Conservation (phyloP, 805 yeast species). For the Myxozyma vanderwaltii region DNA sequence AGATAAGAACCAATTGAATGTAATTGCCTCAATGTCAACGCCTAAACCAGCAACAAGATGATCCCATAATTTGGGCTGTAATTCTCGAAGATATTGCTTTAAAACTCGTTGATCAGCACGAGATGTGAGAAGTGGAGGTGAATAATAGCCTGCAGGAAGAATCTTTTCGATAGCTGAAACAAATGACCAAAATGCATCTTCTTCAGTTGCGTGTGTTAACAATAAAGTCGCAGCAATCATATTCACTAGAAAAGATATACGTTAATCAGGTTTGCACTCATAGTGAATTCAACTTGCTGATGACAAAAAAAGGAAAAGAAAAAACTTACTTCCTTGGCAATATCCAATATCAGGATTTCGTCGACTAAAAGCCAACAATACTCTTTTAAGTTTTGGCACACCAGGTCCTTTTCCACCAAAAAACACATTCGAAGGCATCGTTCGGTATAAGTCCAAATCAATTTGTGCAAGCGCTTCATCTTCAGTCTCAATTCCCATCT, state of each 20-base stretch:
- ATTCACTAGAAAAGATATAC: constrained; percentile 53
- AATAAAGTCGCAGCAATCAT: constrained; percentile 57
- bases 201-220: constrained; percentile 50
- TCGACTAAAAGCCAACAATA: constrained; percentile 53
- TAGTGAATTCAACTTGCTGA: too few species aligned
- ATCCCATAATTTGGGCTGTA: constrained; percentile 46
- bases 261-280: not conserved
- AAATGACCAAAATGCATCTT: constrained; percentile 57
- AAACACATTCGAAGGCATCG: constrained; percentile 57
- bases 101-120: constrained; percentile 48
- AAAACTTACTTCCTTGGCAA: constrained; percentile 51
- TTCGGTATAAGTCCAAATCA: constrained; percentile 55
- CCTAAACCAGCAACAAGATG: constrained; percentile 44
- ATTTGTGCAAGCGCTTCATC: constrained; percentile 52
- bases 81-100: constrained; percentile 43
- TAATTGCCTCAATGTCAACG: constrained; percentile 53
- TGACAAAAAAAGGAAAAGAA: too few species aligned
- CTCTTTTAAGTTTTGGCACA: constrained; percentile 49
- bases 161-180: constrained; percentile 53
- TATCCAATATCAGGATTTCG: constrained; percentile 55
- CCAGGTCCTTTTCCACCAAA: constrained; percentile 60
- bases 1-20: constrained; percentile 61
- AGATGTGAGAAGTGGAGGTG: constrained; percentile 43
- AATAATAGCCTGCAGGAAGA: constrained; percentile 50
- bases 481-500: constrained; percentile 26